A percentile compares a stretch with the other conserved stretches of the same genome.
These are phyloP conservation scores for Alternaria sp. DNA, from an alignment of 2,329 filamentous ascomycete species.

Conservation along the genomic window DNA sequence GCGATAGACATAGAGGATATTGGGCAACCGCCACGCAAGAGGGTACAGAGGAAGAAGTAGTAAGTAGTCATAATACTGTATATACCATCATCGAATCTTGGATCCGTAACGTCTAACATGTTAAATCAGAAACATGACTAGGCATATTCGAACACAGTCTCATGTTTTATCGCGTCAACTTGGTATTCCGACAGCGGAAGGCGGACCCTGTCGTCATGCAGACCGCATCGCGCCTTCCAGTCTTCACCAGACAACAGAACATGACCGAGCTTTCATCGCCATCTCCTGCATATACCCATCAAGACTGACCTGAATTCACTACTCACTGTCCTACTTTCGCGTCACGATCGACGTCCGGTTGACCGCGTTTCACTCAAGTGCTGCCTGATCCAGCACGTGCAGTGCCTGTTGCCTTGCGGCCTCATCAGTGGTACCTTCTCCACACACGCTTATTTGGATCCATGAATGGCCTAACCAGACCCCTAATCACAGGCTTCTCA, in stretches of 20 bases:
- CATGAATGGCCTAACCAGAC: neutral
- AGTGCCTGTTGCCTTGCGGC: neutral
- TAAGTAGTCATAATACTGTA: neutral
- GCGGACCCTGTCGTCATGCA: neutral
- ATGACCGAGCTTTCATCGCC: neutral
- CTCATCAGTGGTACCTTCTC: conserved; percentile 1
- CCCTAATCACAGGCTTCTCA: neutral
- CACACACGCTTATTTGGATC: neutral
- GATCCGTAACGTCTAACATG: neutral
- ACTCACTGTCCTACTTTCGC: neutral
- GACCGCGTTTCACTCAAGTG: neutral
- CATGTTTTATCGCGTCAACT: neutral
- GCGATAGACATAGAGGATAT: conserved; percentile 48
- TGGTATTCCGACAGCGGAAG: conserved; percentile 1
- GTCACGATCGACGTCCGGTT: neutral
- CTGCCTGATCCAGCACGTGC: conserved; percentile 7
- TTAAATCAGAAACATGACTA: neutral
- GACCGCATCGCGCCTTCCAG: conserved; percentile 1
- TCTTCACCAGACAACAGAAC: neutral
- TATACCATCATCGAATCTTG: neutral
- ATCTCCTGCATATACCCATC: neutral
- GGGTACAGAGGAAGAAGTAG: conserved; percentile 7
- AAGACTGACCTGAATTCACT: neutral
- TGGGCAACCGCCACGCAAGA: conserved; percentile 27
- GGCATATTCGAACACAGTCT: neutral